phyloP scores from a whole-genome alignment of 164 flowering plant genomes.

The Euptelea pleiosperma region DNA sequence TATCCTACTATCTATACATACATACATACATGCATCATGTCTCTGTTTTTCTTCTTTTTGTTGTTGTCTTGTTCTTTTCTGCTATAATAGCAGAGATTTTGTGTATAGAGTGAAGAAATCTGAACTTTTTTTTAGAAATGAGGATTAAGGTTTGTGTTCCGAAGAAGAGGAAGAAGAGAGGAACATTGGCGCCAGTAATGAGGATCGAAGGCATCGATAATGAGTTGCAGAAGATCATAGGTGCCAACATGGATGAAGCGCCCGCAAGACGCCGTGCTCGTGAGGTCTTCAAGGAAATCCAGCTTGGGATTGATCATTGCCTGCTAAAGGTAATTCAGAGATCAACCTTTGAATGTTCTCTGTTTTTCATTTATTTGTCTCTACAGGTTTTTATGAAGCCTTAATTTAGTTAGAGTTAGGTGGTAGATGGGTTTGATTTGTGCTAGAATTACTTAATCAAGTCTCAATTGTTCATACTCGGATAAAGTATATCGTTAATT shows the following conservation, averaged over 20 bases:
- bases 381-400: background rate
- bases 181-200: slow-evolving; percentile 24
- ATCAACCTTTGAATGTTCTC: no score
- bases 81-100: slow-evolving; percentile 34
- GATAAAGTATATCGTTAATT: no score
- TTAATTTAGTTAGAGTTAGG: no score
- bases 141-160: slow-evolving; percentile 11
- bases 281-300: slow-evolving; percentile 79
- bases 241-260: slow-evolving; percentile 64
- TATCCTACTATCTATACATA: no score
- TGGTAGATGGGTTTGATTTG: background rate
- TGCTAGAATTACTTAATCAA: no score
- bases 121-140: no score
- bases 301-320: slow-evolving; percentile 76
- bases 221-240: slow-evolving; percentile 53
- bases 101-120: slow-evolving; percentile 22
- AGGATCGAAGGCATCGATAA: slow-evolving; percentile 38
- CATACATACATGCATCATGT: no score
- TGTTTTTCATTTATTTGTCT: background rate
- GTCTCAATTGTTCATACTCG: no score
- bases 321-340: slow-evolving; percentile 65
- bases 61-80: background rate
- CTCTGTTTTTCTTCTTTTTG: no score
- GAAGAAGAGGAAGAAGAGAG: slow-evolving; percentile 14
- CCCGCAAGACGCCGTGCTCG: slow-evolving; percentile 73